Percentiles rank a stretch among this genome's conserved stretches.
Conservation (phyloP, 768 basidiomycete species). For the Panaeolus cyanescens region DNA sequence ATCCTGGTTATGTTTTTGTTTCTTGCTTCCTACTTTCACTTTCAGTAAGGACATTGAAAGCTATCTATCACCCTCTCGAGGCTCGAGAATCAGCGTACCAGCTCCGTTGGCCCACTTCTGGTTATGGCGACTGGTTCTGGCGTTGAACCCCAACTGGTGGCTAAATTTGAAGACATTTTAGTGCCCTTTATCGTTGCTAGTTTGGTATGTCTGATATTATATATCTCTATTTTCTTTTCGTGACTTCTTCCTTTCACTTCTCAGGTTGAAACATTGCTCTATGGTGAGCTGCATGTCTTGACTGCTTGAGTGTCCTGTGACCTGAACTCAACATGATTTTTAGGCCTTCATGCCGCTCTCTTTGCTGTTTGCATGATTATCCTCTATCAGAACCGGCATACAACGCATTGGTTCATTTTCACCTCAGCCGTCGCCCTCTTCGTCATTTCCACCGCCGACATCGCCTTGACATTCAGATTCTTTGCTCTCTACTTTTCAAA, state of each 20-base stretch:
- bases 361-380: background rate
- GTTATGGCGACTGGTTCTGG: background rate
- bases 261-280: background rate
- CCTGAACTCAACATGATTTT: background rate
- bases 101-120: background rate
- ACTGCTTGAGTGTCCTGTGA: background rate
- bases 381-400: background rate
- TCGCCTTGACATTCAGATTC: conserved; percentile 10
- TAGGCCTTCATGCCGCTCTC: conserved; percentile 1
- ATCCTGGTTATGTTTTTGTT: background rate
- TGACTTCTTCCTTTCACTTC: background rate
- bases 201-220: background rate
- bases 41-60: background rate
- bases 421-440: conserved; percentile 9
- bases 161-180: background rate
- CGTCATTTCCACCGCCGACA: conserved; percentile 14
- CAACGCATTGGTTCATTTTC: conserved; percentile 8
- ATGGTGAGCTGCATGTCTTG: background rate
- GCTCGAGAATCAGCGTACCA: background rate
- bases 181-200: background rate
- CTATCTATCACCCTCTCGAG: background rate
- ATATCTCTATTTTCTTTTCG: background rate
- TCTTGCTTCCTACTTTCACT: background rate
- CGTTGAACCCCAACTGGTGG: background rate
- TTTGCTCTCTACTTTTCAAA: background rate